Conservation (phyloP, 805 yeast species). For the Candida ovalis region DNA sequence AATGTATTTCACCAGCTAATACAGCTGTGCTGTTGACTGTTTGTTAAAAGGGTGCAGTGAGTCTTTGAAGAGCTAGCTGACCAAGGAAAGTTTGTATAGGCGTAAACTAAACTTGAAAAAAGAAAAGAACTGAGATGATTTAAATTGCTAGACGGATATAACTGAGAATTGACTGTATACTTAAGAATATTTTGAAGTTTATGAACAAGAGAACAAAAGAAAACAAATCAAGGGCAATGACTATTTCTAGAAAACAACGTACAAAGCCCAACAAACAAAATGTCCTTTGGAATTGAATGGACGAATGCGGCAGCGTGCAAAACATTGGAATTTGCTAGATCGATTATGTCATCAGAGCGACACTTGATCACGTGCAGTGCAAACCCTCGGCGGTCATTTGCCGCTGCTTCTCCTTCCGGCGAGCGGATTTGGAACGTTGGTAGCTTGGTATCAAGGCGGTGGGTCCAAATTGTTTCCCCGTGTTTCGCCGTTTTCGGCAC, state of each 20-base stretch:
- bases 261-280: not conserved
- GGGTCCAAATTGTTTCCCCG: not conserved
- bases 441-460: not conserved
- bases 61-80: not conserved
- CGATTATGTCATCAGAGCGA: not conserved
- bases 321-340: not conserved
- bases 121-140: too few species aligned
- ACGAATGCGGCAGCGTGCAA: not conserved
- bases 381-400: too few species aligned
- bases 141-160: too few species aligned
- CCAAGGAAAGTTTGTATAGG: not conserved
- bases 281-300: too few species aligned
- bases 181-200: not conserved
- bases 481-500: not conserved
- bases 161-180: too few species aligned
- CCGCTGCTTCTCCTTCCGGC: too few species aligned
- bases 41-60: not conserved
- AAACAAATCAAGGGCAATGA: not conserved
- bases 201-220: not conserved
- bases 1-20: not conserved
- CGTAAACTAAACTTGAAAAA: not conserved
- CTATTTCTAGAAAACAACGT: too few species aligned
- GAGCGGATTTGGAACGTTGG: too few species aligned
- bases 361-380: not conserved
- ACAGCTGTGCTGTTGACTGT: not conserved